Base-by-base conservation (phyloP, 176 grass and related monocot genomes). In the Cymbopogon citratus region DNA sequence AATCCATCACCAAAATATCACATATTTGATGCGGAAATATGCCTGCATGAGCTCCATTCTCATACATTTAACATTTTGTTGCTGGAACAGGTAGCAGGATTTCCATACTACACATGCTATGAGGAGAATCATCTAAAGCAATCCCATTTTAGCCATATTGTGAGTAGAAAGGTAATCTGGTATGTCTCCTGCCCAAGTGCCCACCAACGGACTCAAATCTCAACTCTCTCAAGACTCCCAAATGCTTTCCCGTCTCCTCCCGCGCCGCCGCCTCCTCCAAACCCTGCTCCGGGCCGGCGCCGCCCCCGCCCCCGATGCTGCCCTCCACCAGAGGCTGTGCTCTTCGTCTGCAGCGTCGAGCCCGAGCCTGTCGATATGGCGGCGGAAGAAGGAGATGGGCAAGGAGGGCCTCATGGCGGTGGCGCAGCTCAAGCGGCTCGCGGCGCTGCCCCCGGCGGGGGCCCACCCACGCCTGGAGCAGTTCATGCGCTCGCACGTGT, bases 351-450 rank as follows among this genome's bases (percentile, higher is more conserved):
- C 64, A 7, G 80, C 92, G 2, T 99, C 91, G 64, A 91, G 76
- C 80, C 89, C 89, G 2, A 90, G 87, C 79, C 77, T 91, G 1
- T 99, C 92, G 40, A 91, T 99, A 89, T 95, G 92, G 91, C 70
- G 92, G 56, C 70, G 92, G 80, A 95, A 95, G 87, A 95, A 99
- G 70, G 92, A 99, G 85, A 99, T 99, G 92, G 89, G 92, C 44
- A 95, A 99, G 77, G 92, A 99, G 74, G 96, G 96, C 45, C 83
- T 99, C 34, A 95, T 99, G 82, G 92, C 79, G 38, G 92, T 99
- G 26, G 86, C 75, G 48, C 96, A 95, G 60, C 89, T 95, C 25
- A 99, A 99, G 90, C 87, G 92, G 65, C 92, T 99, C 27, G 89
- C 83, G 19, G 79, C 85, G 66, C 74, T 86, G 56, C 83, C 87